Evolutionary conservation across 306 rosid genomes (phyloP), one percentile per base, ranked within the genome.

Genomic region (Bauhinia variegata): DNA sequence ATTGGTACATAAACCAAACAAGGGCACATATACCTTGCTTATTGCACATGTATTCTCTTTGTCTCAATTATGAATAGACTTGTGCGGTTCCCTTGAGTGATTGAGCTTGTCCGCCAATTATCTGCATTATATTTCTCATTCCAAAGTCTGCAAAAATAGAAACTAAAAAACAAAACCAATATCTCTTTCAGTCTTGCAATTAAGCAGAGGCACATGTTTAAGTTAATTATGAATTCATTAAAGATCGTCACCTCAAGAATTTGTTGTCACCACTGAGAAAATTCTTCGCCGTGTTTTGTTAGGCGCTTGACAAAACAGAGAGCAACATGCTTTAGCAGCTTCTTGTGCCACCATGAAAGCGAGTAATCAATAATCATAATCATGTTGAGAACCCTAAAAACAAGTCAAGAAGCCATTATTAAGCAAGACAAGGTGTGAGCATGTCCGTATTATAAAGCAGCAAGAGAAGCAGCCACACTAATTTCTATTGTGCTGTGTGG

Each of bases 21-120:
- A 51, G 34, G 49, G 76, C 54, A 76, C 63, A 72, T 44, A 76
- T 80, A 47, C 82, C 36, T 72, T 76, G 4, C 76, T 63, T 76
- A 18, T 32, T 63, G 58, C 53, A 38, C 50, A 30, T 66, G 63
- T 18, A 61, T 63, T 63, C 75, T 23, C 16, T 32, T 4, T 66
- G 67, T 4, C 13, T 34, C 39, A 0, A 34, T 8, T n/a, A n/a
- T 61, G 38, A 79, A 79, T 12, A 63, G 44, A 31, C 67, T 47
- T 23, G n/a, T 56, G 72, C 55, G 77, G 81, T 56, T n/a, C 67
- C 65, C 43, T 54, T 38, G 15, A 63, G 34, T 7, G 55, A n/a
- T 70, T 48, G 11, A 36, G 77, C 66, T 71, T 70, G 4, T 43
- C 56, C 39, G 5, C 58, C 54, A 67, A 67, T 23, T 17, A 48